Evolutionary conservation across 2,329 filamentous ascomycete species (phyloP).

Genomic region (Periconia digitata): DNA sequence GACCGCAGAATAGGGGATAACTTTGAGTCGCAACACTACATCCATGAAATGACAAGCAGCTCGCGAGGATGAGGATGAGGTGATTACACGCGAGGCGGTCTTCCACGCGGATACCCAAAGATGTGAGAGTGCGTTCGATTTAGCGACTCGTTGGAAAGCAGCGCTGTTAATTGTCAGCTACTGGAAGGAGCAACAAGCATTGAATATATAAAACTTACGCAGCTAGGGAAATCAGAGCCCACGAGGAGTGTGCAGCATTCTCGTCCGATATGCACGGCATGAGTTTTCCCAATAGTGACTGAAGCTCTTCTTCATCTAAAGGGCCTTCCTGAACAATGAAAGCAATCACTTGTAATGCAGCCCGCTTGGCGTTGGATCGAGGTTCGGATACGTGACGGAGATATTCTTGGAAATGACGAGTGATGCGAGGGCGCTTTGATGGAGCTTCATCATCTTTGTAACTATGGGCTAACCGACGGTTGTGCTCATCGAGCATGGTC

Average conservation of each 20-base stretch:
- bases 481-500: conserved; percentile 34
- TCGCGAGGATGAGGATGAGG: conserved; percentile 70
- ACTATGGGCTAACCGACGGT: conserved; percentile 14
- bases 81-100: conserved; percentile 68
- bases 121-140: conserved; percentile 37
- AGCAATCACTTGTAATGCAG: conserved; percentile 57
- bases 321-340: conserved; percentile 47
- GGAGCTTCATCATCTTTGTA: conserved; percentile 22
- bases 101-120: conserved; percentile 78
- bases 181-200: neutral
- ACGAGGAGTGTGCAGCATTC: conserved; percentile 62
- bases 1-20: conserved; percentile 69
- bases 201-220: conserved; percentile 58
- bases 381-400: conserved; percentile 41
- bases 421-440: conserved; percentile 43
- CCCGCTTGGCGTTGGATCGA: conserved; percentile 44
- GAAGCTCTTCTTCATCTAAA: conserved; percentile 54
- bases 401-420: conserved; percentile 43
- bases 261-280: conserved; percentile 68
- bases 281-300: conserved; percentile 61
- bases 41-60: conserved; percentile 75
- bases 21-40: conserved; percentile 63
- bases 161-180: conserved; percentile 21
- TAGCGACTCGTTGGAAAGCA: conserved; percentile 31
- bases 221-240: conserved; percentile 81